These are phyloP conservation scores for Backusella psychrophila DNA, from an alignment of 192 early-diverging fungal species.

Conservation along the genomic window DNA sequence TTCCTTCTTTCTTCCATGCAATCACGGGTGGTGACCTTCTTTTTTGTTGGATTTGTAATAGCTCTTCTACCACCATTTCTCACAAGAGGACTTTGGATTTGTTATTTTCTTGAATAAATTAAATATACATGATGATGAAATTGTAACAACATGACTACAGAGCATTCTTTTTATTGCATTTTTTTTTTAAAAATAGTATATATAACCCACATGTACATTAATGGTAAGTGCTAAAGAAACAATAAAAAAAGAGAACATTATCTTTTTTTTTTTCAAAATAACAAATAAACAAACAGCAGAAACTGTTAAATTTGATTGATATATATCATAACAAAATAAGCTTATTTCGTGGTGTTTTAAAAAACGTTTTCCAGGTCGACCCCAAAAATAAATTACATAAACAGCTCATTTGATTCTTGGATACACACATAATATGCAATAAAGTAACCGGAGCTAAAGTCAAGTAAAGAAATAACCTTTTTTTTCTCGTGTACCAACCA, in stretches of 20 bases:
- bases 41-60: background rate
- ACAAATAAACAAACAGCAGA: background rate
- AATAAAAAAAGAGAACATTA: background rate
- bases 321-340: background rate
- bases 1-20: background rate
- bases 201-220: background rate
- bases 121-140: background rate
- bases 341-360: background rate
- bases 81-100: background rate
- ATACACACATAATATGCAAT: background rate
- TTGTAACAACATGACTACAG: conserved; percentile 4
- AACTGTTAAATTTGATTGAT: background rate
- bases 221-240: background rate
- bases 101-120: background rate
- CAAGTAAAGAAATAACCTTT: background rate
- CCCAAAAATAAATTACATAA: too few relatives aligned
- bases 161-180: background rate
- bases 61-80: background rate
- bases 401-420: background rate
- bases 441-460: background rate
- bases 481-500: background rate
- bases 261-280: background rate
- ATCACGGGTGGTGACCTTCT: background rate
- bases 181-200: background rate
- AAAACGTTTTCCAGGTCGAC: too few relatives aligned